Percentiles rank a stretch among this genome's conserved stretches.
These are phyloP conservation scores for Plasmodium billcollinsi DNA, from an alignment of 169 alveolate species.

Conservation along the genomic window DNA sequence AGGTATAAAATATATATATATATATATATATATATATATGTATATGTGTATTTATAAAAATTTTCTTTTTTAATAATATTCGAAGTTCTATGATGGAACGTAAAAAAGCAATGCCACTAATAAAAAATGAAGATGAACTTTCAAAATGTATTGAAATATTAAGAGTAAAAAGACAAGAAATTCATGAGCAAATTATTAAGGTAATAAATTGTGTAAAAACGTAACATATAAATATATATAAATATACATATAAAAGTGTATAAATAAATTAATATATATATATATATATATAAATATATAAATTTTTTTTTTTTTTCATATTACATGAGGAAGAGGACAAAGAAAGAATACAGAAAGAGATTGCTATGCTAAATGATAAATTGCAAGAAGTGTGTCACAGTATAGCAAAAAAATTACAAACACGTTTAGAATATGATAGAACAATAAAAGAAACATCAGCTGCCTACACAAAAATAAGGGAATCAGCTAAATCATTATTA, in stretches of 20 bases:
- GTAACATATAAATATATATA: background rate
- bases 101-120: constrained; percentile 55
- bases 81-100: constrained; percentile 14
- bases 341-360: constrained; percentile 85
- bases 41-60: background rate
- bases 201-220: constrained; percentile 16
- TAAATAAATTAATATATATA: too few relatives aligned
- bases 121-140: constrained; percentile 86
- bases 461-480: constrained; percentile 92
- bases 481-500: constrained; percentile 90
- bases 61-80: constrained; percentile 2
- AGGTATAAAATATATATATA: background rate
- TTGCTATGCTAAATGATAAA: constrained; percentile 84
- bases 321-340: constrained; percentile 89
- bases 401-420: constrained; percentile 85
- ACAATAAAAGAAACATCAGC: constrained; percentile 91
- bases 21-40: background rate
- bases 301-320: constrained; percentile 33
- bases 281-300: too few relatives aligned
- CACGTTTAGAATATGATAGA: constrained; percentile 91
- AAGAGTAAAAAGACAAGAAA: constrained; percentile 89
- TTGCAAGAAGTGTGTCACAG: constrained; percentile 86
- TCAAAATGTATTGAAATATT: constrained; percentile 89
- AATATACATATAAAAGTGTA: background rate
- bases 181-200: constrained; percentile 81